phyloP scores from a whole-genome alignment of 1,139 yeast genomes.

The Yamadazyma sp. region DNA sequence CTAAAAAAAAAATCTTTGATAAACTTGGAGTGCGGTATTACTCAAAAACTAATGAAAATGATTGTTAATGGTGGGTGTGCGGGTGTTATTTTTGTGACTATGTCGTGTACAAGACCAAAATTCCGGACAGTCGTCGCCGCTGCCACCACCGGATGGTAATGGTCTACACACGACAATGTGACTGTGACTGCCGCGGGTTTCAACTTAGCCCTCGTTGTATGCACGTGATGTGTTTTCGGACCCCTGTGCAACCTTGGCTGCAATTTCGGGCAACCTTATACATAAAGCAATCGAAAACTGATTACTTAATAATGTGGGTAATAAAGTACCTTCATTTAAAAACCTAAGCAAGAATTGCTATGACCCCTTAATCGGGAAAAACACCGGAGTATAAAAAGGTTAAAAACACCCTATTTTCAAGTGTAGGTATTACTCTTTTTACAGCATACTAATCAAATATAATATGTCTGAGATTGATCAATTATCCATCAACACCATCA shows the following conservation, averaged over 20 bases:
- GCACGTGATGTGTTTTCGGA: no score
- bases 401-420: not conserved
- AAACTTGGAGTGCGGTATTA: constrained; percentile 6
- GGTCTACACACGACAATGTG: not conserved
- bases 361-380: not conserved
- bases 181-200: constrained; percentile 2
- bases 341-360: not conserved
- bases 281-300: not conserved
- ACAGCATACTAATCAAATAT: no score
- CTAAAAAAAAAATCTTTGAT: constrained; percentile 12
- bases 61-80: constrained; percentile 6
- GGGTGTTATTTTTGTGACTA: constrained; percentile 1
- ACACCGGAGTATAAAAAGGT: not conserved
- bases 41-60: constrained; percentile 7
- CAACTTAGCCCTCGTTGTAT: constrained; percentile 5
- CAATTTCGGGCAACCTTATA: not conserved
- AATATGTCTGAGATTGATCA: constrained; percentile 50
- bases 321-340: not conserved
- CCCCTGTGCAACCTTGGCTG: not conserved
- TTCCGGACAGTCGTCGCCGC: not conserved
- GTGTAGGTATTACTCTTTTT: no score
- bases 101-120: constrained; percentile 2
- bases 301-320: not conserved
- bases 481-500: constrained; percentile 81
- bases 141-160: not conserved